Evolutionary conservation across 352 stramenopile species (phyloP), one percentile per base, ranked within the genome.

Genomic region (Globisporangium rhizosaccharum): DNA sequence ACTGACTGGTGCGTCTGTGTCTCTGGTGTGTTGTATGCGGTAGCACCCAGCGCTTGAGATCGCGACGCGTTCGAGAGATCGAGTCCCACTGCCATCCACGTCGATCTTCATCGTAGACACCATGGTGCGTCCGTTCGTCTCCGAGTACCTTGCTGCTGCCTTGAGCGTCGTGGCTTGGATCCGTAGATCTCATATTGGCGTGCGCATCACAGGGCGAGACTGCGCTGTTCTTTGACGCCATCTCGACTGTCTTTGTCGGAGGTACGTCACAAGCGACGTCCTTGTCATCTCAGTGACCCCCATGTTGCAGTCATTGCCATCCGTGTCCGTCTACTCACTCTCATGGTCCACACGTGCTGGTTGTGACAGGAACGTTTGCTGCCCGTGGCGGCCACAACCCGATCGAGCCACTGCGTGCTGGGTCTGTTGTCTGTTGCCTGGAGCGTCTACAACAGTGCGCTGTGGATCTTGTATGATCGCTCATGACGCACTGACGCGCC

Each of bases 91-190:
- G 8, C 30, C 59, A 3, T 28, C 51, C 2, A 67, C 66, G 0
- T 61, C 75, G 57, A 41, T 90, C n/a, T 90, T 88, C 53, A 79
- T 92, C 59, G 73, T 82, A 0, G 80, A 92, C 53, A 76, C 70
- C 1, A 67, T 92, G 71, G 82, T 92, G 64, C 41, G 54, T 11
- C 2, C 30, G 23, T 6, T 30, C 58, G 33, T 44, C 36, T 30
- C 44, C 25, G 50, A n/a, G 23, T 49, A 39, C 4, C 11, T 33
- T 44, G 7, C 33, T 48, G 12, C 11, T 39, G 14, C 14, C 1
- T 8, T 39, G 33, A 39, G 33, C 33, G 15, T 53, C 14, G 1
- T 53, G 3, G 7, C 8, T 39, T 12, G 33, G 33, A 10, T 39
- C 33, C 33, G 8, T 39, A 3, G 6, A 39, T 39, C 33, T 14